Evolutionary conservation across 768 basidiomycete genomes (phyloP).

Genomic region (Agrocybe chaxingu): DNA sequence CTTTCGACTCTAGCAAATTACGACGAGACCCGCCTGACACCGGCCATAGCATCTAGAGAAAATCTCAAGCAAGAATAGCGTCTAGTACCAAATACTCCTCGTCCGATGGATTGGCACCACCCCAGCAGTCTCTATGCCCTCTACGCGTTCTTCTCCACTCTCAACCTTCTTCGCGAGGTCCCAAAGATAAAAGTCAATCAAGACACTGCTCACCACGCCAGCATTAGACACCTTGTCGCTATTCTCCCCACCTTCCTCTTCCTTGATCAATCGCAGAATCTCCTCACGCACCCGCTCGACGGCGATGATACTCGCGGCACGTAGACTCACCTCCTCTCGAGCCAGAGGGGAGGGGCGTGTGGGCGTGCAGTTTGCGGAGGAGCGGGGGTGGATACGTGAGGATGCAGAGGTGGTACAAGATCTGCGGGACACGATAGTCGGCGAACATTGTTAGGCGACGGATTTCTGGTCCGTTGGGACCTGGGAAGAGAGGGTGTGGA

Average conservation of each 20-base stretch:
- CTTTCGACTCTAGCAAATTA: no score
- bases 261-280: constrained; percentile 40
- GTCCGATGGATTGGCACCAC: constrained; percentile 75
- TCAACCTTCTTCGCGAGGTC: constrained; percentile 80
- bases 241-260: constrained; percentile 19
- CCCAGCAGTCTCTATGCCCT: constrained; percentile 52
- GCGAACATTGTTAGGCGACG: constrained; percentile 88
- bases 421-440: constrained; percentile 90
- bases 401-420: constrained; percentile 79
- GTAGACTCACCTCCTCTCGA: constrained; percentile 75
- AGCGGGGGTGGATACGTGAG: constrained; percentile 68
- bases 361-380: constrained; percentile 42
- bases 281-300: constrained; percentile 71
- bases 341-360: constrained; percentile 47
- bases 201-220: constrained; percentile 60
- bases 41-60: background rate
- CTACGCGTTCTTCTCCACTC: constrained; percentile 52
- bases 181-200: constrained; percentile 93
- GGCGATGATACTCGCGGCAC: constrained; percentile 76
- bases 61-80: background rate
- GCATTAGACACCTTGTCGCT: constrained; percentile 20
- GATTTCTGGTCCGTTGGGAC: constrained; percentile 52
- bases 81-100: constrained; percentile 82
- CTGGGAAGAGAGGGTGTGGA: constrained; percentile 74
- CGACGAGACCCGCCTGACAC: no score